A percentile compares a stretch with the other conserved stretches of the same genome.
phyloP scores from a whole-genome alignment of 257 asterid species.

The Nemophila menziesii region DNA sequence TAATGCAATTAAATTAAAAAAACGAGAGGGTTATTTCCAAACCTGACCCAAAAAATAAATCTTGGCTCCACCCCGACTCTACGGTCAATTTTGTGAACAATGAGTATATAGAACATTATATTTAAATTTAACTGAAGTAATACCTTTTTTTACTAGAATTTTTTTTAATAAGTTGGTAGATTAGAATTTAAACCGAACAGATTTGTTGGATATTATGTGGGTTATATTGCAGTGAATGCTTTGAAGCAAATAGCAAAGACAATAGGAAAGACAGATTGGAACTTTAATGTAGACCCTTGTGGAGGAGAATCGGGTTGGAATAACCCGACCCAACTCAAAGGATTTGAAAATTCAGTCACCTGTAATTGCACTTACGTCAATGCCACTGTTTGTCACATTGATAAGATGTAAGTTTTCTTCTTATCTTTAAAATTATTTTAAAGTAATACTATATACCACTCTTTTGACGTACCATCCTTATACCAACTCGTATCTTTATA shows the following conservation, averaged over 20 bases:
- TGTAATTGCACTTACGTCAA: conserved; percentile 34
- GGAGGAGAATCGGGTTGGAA: conserved; percentile 9
- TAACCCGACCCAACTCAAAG: conserved; percentile 10
- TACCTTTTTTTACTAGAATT: no score
- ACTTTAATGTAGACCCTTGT: conserved; percentile 22
- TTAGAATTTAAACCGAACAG: no score
- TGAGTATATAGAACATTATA: no score
- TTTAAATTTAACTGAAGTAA: no score
- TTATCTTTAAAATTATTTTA: background rate
- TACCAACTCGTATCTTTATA: no score
- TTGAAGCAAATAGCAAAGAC: conserved; percentile 9
- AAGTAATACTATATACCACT: background rate
- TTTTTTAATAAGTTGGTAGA: no score
- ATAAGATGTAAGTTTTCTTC: conserved; percentile 29
- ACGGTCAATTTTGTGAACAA: no score
- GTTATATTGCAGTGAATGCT: background rate
- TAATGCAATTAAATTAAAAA: no score
- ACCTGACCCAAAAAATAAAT: no score
- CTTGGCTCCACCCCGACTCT: no score
- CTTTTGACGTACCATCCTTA: background rate
- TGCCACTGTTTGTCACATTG: conserved; percentile 42
- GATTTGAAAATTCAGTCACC: conserved; percentile 19
- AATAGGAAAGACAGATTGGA: conserved; percentile 16
- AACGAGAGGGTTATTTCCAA: no score
- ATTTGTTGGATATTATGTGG: no score